phyloP scores from a whole-genome alignment of 2,329 filamentous ascomycete species.

The Chaetomium strumarium region DNA sequence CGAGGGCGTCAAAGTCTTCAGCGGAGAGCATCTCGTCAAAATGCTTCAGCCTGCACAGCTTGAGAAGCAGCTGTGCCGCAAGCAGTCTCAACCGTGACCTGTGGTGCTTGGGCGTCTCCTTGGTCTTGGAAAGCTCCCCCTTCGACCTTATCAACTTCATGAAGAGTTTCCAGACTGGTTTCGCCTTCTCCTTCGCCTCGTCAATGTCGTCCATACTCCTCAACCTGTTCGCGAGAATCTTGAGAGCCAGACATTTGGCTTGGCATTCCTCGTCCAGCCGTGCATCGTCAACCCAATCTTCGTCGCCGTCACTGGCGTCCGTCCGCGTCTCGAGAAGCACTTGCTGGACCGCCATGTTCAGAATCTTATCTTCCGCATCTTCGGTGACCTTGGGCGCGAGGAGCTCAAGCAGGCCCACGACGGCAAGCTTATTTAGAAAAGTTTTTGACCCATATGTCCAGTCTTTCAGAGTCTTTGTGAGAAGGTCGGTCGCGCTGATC shows the following conservation, averaged over 20 bases:
- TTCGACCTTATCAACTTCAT: conserved; percentile 67
- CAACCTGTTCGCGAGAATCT: conserved; percentile 79
- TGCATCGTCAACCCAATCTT: conserved; percentile 61
- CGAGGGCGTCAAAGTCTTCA: conserved; percentile 72
- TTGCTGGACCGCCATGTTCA: conserved; percentile 69
- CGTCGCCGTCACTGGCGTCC: conserved; percentile 50
- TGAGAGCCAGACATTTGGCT: conserved; percentile 78
- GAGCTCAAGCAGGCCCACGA: conserved; percentile 69
- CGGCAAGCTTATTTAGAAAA: conserved; percentile 69
- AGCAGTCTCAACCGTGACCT: conserved; percentile 74
- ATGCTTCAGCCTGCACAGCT: conserved; percentile 70
- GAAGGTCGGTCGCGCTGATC: conserved; percentile 76
- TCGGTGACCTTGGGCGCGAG: conserved; percentile 67
- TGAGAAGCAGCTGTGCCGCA: conserved; percentile 75
- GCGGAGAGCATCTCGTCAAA: conserved; percentile 72
- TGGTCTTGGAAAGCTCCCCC: conserved; percentile 72
- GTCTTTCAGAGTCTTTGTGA: conserved; percentile 67
- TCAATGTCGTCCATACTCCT: conserved; percentile 52
- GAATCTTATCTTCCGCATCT: conserved; percentile 68
- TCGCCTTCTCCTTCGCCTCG: conserved; percentile 53
- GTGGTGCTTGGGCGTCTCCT: conserved; percentile 71
- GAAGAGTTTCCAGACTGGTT: conserved; percentile 70
- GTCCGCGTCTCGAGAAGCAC: conserved; percentile 66
- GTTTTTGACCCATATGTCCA: conserved; percentile 67
- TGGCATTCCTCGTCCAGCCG: conserved; percentile 73